Conservation (phyloP, 1,284 basidiomycete genomes). For the Albatrellus sp. region DNA sequence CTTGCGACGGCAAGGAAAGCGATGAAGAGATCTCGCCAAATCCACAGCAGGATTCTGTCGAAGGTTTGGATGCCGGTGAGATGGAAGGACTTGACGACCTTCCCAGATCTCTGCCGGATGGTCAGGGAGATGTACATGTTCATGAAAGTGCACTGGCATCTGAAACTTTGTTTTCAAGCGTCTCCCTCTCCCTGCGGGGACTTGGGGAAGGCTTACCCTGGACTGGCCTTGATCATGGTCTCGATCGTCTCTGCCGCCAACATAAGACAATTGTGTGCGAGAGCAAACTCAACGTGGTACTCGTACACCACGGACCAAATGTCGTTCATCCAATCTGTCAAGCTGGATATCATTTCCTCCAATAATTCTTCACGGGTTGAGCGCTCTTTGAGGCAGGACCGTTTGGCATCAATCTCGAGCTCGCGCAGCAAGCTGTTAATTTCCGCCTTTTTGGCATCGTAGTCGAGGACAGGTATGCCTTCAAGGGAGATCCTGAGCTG, state of each 20-base stretch:
- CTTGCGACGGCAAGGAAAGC: slow-evolving; percentile 32
- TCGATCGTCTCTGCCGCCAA: slow-evolving; percentile 32
- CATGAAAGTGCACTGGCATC: slow-evolving; percentile 35
- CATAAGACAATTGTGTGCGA: slow-evolving; percentile 44
- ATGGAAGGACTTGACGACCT: slow-evolving; percentile 34
- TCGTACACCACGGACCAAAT: slow-evolving; percentile 51
- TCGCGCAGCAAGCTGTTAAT: slow-evolving; percentile 36
- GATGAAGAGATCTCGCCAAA: slow-evolving; percentile 56
- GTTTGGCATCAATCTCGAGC: slow-evolving; percentile 37
- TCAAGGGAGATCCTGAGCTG: slow-evolving; percentile 25
- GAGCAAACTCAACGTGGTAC: slow-evolving; percentile 33
- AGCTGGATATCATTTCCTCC: slow-evolving; percentile 36
- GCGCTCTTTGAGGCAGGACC: slow-evolving; percentile 35
- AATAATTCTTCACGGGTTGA: slow-evolving; percentile 40
- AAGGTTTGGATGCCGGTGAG: slow-evolving; percentile 37
- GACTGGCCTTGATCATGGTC: slow-evolving; percentile 28
- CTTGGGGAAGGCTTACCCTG: slow-evolving; percentile 26
- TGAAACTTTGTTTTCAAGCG: slow-evolving; percentile 11
- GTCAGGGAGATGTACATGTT: slow-evolving; percentile 33
- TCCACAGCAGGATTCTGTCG: slow-evolving; percentile 40
- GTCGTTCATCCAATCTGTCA: slow-evolving; percentile 44
- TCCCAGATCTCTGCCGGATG: slow-evolving; percentile 29
- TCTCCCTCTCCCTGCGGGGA: background rate
- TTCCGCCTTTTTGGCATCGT: slow-evolving; percentile 39
- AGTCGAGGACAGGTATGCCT: slow-evolving; percentile 33